Conservation (phyloP, 768 basidiomycete species). For the Auricularia sp. region DNA sequence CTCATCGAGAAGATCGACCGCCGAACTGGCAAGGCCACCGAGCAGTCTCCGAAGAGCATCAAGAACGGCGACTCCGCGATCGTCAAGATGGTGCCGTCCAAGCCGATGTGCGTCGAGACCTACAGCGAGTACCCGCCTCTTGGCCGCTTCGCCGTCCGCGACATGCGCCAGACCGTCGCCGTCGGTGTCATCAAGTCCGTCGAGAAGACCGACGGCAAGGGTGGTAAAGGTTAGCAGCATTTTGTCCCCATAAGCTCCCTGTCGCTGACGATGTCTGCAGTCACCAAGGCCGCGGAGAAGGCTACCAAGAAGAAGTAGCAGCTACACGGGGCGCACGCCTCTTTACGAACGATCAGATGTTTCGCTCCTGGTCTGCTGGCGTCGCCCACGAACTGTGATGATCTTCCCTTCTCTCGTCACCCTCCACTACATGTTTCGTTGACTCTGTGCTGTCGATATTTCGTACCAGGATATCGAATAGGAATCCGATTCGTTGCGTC, state of each 20-base stretch:
- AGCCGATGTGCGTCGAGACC: slow-evolving; percentile 92
- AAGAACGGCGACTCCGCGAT: slow-evolving; percentile 99
- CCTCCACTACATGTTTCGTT: background rate
- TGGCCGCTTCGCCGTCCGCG: slow-evolving; percentile 98
- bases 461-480: background rate
- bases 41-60: slow-evolving; percentile 88
- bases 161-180: slow-evolving; percentile 99
- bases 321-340: background rate
- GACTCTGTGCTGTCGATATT: background rate
- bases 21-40: slow-evolving; percentile 89
- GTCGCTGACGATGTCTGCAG: slow-evolving; percentile 27
- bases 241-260: background rate
- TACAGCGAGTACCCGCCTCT: slow-evolving; percentile 98
- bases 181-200: slow-evolving; percentile 98
- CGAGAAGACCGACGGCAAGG: slow-evolving; percentile 84
- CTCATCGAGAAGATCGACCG: slow-evolving; percentile 99
- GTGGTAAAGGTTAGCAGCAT: slow-evolving; percentile 64
- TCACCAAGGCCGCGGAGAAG: slow-evolving; percentile 95
- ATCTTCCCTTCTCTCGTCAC: background rate
- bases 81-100: slow-evolving; percentile 91
- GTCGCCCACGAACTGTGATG: background rate
- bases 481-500: background rate
- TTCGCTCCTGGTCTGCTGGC: background rate
- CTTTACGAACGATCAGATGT: too few relatives aligned
- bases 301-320: slow-evolving; percentile 19